Evolutionary conservation across 2,329 filamentous ascomycete species (phyloP).

Genomic region (Pseudogymnoascus sp.): DNA sequence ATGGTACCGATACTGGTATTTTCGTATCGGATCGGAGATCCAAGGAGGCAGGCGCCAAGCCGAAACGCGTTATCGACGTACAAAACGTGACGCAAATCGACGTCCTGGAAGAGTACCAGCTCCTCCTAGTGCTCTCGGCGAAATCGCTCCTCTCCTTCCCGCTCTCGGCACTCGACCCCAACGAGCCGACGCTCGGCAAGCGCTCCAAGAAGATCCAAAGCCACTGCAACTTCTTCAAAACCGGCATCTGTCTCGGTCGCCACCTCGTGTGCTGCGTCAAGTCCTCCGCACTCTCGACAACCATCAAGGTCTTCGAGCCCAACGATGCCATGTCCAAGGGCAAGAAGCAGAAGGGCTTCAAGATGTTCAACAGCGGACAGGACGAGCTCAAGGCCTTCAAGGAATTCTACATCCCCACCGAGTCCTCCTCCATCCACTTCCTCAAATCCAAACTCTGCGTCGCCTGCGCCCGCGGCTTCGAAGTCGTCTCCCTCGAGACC

Average conservation of each 20-base stretch:
- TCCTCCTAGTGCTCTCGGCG: slow-evolving; percentile 84
- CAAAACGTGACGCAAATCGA: slow-evolving; percentile 90
- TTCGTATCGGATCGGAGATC: slow-evolving; percentile 86
- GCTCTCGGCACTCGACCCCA: slow-evolving; percentile 74
- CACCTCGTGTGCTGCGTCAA: slow-evolving; percentile 96
- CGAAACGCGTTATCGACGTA: slow-evolving; percentile 76
- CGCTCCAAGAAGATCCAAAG: slow-evolving; percentile 93
- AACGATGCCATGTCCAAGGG: slow-evolving; percentile 90
- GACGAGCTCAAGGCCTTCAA: slow-evolving; percentile 96
- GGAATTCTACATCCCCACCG: slow-evolving; percentile 97
- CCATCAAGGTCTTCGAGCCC: slow-evolving; percentile 98
- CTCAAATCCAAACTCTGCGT: slow-evolving; percentile 94
- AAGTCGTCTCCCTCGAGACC: slow-evolving; percentile 92
- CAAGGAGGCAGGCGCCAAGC: slow-evolving; percentile 65
- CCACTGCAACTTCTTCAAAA: slow-evolving; percentile 97
- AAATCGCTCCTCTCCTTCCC: slow-evolving; percentile 89
- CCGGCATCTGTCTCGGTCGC: slow-evolving; percentile 85
- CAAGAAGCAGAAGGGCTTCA: slow-evolving; percentile 92
- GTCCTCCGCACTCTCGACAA: slow-evolving; percentile 84
- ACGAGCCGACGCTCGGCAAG: slow-evolving; percentile 72
- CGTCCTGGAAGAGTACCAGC: slow-evolving; percentile 87
- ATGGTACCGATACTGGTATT: slow-evolving; percentile 89
- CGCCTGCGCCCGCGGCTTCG: slow-evolving; percentile 89
- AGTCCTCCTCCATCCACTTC: slow-evolving; percentile 98
- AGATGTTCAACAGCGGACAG: slow-evolving; percentile 89